Evolutionary conservation across 345 rosid species (phyloP).

Genomic region (Rhizophora mangle): DNA sequence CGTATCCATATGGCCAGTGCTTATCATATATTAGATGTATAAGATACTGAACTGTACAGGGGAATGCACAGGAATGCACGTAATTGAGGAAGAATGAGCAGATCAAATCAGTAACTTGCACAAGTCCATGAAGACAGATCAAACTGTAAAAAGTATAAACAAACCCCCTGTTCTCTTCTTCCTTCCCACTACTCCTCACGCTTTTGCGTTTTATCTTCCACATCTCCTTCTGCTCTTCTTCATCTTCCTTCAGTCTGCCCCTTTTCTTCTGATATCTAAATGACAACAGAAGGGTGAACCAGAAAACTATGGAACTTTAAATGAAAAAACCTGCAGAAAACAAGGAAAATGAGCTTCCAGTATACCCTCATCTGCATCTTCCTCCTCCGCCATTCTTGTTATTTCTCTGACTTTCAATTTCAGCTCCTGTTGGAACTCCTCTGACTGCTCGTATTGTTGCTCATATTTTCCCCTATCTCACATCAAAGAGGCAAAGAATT

Average conservation of each 20-base stretch:
- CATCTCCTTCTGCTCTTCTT: constrained; percentile 89
- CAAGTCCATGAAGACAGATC: background rate
- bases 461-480: constrained; percentile 82
- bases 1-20: no score
- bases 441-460: constrained; percentile 64
- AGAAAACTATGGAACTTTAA: background rate
- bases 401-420: constrained; percentile 81
- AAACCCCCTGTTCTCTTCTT: constrained; percentile 84
- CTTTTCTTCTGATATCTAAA: constrained; percentile 97
- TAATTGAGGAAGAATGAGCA: background rate
- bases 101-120: background rate
- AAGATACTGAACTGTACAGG: background rate
- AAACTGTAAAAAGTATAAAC: constrained; percentile 15
- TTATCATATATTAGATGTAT: background rate
- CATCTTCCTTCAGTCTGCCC: constrained; percentile 95
- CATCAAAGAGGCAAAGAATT: constrained; percentile 6
- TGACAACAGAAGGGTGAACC: background rate
- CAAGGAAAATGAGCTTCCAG: constrained; percentile 21
- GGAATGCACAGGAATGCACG: background rate
- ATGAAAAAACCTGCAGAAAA: constrained; percentile 2
- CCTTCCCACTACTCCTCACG: constrained; percentile 99
- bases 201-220: constrained; percentile 97
- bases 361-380: constrained; percentile 97
- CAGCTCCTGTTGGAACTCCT: constrained; percentile 74
- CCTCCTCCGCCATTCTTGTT: constrained; percentile 96